Percentiles rank a stretch among this genome's conserved stretches.
Conservation (phyloP, 805 yeast genomes). For the Spathaspora boniae region DNA sequence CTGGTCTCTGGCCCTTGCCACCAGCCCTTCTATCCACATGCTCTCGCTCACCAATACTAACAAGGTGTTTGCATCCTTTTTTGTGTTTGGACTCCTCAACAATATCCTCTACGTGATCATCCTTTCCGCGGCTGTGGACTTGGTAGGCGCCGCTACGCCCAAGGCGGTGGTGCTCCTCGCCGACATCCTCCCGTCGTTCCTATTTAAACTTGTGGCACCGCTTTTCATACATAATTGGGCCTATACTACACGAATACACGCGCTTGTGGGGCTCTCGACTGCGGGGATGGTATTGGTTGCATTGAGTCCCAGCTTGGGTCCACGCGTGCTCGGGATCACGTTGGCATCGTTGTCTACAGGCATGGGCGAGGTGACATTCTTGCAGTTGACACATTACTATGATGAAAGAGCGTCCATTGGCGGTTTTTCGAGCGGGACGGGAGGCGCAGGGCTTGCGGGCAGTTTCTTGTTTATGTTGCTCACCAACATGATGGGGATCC, state of each 20-base stretch:
- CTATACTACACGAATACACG: conserved; percentile 51
- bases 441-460: conserved; percentile 91
- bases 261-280: conserved; percentile 56
- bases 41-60: too few species aligned
- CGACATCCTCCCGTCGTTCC: conserved; percentile 81
- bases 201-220: conserved; percentile 70
- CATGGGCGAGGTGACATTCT: conserved; percentile 83
- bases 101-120: conserved; percentile 90
- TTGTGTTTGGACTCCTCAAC: conserved; percentile 82
- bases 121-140: conserved; percentile 85
- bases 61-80: conserved; percentile 51
- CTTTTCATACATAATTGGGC: conserved; percentile 68
- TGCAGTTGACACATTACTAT: conserved; percentile 81
- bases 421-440: conserved; percentile 94
- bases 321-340: conserved; percentile 62
- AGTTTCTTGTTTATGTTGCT: conserved; percentile 65
- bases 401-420: conserved; percentile 54
- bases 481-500: conserved; percentile 64
- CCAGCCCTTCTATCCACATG: too few species aligned
- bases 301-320: conserved; percentile 25
- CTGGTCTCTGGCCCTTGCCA: too few species aligned
- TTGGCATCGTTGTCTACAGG: conserved; percentile 86
- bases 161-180: conserved; percentile 83
- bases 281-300: conserved; percentile 75
- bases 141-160: conserved; percentile 80